These are phyloP conservation scores for Fusarium praegraminearum DNA, from an alignment of 2,329 filamentous ascomycete species.

Conservation along the genomic window DNA sequence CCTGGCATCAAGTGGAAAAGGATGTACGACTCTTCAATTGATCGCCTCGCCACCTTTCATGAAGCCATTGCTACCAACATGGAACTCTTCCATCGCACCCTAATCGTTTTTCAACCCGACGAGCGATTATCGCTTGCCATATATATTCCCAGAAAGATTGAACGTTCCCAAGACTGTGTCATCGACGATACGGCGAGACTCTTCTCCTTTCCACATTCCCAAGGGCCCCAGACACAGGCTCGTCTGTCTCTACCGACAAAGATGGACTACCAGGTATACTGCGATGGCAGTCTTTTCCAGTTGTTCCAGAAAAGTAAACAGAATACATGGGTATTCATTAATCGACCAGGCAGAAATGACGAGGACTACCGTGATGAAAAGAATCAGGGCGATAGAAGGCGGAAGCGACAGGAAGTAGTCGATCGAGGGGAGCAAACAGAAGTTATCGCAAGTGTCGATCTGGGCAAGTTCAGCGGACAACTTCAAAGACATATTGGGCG, in stretches of 20 bases:
- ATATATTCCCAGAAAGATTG: conserved; percentile 6
- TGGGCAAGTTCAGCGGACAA: background rate
- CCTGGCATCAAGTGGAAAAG: background rate
- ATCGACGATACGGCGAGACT: background rate
- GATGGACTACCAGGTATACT: conserved; percentile 2
- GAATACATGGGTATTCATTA: background rate
- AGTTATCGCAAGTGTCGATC: background rate
- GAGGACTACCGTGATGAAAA: background rate
- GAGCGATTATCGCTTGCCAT: background rate
- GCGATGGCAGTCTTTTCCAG: background rate
- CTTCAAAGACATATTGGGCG: conserved; percentile 2
- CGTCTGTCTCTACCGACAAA: background rate
- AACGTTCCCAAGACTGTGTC: background rate
- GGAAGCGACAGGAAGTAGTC: background rate
- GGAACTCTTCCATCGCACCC: conserved; percentile 1
- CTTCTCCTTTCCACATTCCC: background rate
- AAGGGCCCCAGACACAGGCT: background rate
- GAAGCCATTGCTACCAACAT: background rate
- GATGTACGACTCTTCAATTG: background rate
- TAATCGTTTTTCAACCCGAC: background rate
- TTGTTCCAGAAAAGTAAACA: background rate
- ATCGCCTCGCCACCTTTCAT: conserved; percentile 1
- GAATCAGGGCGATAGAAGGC: background rate
- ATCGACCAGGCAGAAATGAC: background rate
- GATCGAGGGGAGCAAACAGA: background rate